These are phyloP conservation scores for Tilletia caries DNA, from an alignment of 1,284 basidiomycete species.

Conservation along the genomic window DNA sequence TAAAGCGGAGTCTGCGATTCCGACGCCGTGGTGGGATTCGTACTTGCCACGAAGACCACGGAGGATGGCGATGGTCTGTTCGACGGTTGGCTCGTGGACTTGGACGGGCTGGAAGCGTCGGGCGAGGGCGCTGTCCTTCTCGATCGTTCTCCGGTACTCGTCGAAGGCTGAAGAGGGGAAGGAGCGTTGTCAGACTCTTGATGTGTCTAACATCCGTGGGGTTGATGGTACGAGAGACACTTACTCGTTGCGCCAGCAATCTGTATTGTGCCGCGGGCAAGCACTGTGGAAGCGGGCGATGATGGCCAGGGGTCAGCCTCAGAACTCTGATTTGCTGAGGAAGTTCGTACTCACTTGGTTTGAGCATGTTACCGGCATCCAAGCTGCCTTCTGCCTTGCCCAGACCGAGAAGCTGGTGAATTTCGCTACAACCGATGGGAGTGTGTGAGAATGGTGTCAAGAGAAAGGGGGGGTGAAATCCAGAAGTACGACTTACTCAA, in stretches of 20 bases:
- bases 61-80: constrained; percentile 56
- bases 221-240: too few relatives aligned
- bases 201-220: too few relatives aligned
- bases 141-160: constrained; percentile 86
- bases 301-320: constrained; percentile 68
- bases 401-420: constrained; percentile 75
- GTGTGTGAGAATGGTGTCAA: neutral
- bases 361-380: constrained; percentile 60
- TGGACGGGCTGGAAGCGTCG: constrained; percentile 82
- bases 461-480: neutral
- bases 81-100: constrained; percentile 75
- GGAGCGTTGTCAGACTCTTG: too few relatives aligned
- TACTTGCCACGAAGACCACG: constrained; percentile 13
- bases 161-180: constrained; percentile 55
- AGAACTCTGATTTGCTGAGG: too few relatives aligned
- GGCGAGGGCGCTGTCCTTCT: constrained; percentile 85
- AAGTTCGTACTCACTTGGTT: constrained; percentile 18
- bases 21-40: constrained; percentile 67
- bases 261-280: constrained; percentile 54
- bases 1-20: constrained; percentile 79
- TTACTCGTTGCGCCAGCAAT: constrained; percentile 25
- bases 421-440: constrained; percentile 58
- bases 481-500: constrained; percentile 59
- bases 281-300: constrained; percentile 58
- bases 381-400: constrained; percentile 88